A percentile compares a stretch with the other conserved stretches of the same genome.
Conservation (phyloP, 2,329 filamentous ascomycete species). For the Lecanicillium sp. region DNA sequence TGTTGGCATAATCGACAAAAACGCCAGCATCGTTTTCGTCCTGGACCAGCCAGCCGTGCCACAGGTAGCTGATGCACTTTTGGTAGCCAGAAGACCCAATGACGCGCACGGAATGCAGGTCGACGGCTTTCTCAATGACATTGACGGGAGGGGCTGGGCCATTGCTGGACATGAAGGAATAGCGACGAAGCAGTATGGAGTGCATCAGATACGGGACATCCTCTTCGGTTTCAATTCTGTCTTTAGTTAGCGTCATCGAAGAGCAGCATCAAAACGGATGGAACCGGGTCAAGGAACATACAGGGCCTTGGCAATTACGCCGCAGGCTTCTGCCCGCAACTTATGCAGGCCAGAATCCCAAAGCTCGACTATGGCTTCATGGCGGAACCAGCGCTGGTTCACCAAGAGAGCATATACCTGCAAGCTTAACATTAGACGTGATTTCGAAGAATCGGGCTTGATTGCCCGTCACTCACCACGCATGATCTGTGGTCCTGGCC, state of each 20-base stretch:
- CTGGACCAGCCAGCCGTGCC: conserved; percentile 95
- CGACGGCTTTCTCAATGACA: conserved; percentile 87
- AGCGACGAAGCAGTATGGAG: conserved; percentile 76
- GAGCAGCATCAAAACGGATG: not conserved
- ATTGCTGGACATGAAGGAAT: conserved; percentile 69
- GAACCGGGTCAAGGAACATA: too few relatives aligned
- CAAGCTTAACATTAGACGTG: too few relatives aligned
- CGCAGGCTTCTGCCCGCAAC: conserved; percentile 72
- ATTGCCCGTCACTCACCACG: conserved; percentile 39
- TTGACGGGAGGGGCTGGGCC: conserved; percentile 70
- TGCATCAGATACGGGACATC: conserved; percentile 72
- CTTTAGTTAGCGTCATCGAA: not conserved
- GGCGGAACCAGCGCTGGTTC: conserved; percentile 63
- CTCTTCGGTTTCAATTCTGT: conserved; percentile 76
- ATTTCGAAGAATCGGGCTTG: not conserved
- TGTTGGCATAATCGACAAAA: conserved; percentile 81
- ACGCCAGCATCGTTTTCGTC: conserved; percentile 83
- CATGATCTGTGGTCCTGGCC: conserved; percentile 66
- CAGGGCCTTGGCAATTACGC: conserved; percentile 81
- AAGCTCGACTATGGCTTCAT: conserved; percentile 70
- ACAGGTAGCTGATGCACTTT: conserved; percentile 87
- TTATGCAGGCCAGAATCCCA: conserved; percentile 87
- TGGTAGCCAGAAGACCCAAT: conserved; percentile 94
- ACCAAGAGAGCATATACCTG: conserved; percentile 70
- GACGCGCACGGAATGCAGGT: conserved; percentile 78